Evolutionary conservation across 73 alveolate species (phyloP).

Genomic region (Blepharisma japonicum): DNA sequence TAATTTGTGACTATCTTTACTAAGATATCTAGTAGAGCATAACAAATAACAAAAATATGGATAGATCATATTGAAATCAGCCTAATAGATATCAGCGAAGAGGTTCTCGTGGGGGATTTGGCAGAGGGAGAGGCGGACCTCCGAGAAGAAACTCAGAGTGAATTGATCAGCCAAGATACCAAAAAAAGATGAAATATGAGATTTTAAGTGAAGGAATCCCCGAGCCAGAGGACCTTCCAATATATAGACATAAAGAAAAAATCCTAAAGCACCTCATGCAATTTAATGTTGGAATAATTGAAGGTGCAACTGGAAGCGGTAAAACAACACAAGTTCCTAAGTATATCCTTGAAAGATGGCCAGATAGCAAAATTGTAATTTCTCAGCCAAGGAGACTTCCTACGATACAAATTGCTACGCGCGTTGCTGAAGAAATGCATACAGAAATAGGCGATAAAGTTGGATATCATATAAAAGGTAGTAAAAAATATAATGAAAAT

Average conservation of each 20-base stretch:
- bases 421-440: conserved; percentile 73
- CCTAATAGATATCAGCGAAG: too few relatives aligned
- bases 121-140: too few relatives aligned
- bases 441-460: conserved; percentile 50
- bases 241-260: not conserved
- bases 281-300: conserved; percentile 56
- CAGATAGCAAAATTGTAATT: conserved; percentile 54
- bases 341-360: conserved; percentile 39
- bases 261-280: not conserved
- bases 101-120: too few relatives aligned
- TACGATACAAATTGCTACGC: conserved; percentile 69
- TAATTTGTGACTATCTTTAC: too few relatives aligned
- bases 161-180: too few relatives aligned
- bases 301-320: conserved; percentile 92
- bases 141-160: too few relatives aligned
- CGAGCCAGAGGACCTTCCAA: not conserved
- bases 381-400: conserved; percentile 91
- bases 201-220: not conserved
- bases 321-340: conserved; percentile 93
- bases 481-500: conserved; percentile 27
- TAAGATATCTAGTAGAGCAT: too few relatives aligned
- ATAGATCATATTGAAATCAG: too few relatives aligned
- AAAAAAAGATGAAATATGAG: too few relatives aligned
- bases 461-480: conserved; percentile 62
- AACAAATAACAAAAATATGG: too few relatives aligned